Evolutionary conservation across 192 early-diverging fungal genomes (phyloP), one percentile per base, ranked within the genome.

Genomic region (Coemansia sp.): DNA sequence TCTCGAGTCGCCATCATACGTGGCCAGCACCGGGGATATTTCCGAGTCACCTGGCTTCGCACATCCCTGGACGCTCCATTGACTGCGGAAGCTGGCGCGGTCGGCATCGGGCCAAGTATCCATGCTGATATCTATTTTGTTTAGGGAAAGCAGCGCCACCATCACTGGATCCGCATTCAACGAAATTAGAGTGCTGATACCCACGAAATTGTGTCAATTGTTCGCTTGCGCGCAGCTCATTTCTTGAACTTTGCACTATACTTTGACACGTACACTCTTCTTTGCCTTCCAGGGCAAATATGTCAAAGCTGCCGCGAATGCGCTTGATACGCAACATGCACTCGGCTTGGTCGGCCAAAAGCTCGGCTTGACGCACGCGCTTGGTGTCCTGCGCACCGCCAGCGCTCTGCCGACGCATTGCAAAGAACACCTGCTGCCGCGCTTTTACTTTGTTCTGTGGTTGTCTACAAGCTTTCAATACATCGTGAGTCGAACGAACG

Each of bases 231-330:
- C 29, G 24, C n/a, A 17, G 49, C 15, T 48, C 45, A 17, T 17
- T 56, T 5, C 54, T n/a, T n/a, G 24, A 32, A 56, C 29, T 8
- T n/a, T 10, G 7, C 49, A 29, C 47, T 27, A 32, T 51, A 62
- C 49, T 32, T 25, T 17, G 5, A 8, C 5, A 53, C 61, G 2
- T 41, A 63, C 62, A 63, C 52, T 63, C 52, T 55, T 63, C 62
- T 39, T 63, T 63, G 62, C 62, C 62, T 27, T 54, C 62, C 2
- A 63, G 62, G 15, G 62, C 62, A 41, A 43, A 63, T 5, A 63
- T 25, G 51, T 63, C 62, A 63, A 63, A 63, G 38, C 62, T 63
- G 51, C 62, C 62, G 22, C 62, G 62, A 25, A 63, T 63, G 7
- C 49, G 62, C 29, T 63, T 63, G 37, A 55, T 22, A 52, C 52